A percentile compares a stretch with the other conserved stretches of the same genome.
These are phyloP conservation scores for Hypoxylon lenormandii DNA, from an alignment of 495 filamentous ascomycete species.

Conservation along the genomic window DNA sequence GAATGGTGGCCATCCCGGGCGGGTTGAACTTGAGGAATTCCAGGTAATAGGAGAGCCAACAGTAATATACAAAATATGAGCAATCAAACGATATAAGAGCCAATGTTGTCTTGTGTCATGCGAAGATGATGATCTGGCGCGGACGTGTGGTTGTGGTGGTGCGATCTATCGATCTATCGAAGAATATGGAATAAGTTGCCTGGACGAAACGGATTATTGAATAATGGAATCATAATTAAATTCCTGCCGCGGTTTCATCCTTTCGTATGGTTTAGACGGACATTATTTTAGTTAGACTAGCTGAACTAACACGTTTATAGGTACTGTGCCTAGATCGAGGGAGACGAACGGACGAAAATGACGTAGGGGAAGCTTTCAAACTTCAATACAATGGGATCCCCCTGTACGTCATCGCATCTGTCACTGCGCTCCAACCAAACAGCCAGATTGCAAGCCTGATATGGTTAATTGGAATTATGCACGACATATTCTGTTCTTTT, in stretches of 20 bases:
- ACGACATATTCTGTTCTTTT: no score
- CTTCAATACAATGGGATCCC: conserved; percentile 8
- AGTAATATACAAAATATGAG: conserved; percentile 2
- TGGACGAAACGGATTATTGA: background rate
- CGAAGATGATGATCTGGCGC: background rate
- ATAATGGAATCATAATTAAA: background rate
- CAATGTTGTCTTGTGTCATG: background rate
- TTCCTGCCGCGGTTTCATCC: background rate
- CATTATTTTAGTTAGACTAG: no score
- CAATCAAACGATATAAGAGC: background rate
- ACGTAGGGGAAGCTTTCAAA: conserved; percentile 2
- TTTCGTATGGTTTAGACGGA: background rate
- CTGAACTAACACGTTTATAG: background rate
- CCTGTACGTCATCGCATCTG: conserved; percentile 31
- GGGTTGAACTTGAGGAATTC: background rate
- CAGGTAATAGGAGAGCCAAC: background rate
- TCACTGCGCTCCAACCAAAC: conserved; percentile 3
- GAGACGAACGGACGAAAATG: conserved; percentile 12
- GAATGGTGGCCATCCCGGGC: conserved; percentile 23
- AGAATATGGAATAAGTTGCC: background rate
- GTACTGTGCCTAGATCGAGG: no score
- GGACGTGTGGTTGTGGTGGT: conserved; percentile 4
- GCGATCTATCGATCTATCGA: conserved; percentile 14
- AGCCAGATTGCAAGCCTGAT: no score
- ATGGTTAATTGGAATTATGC: no score